Percentiles rank a stretch among this genome's conserved stretches.
These are phyloP conservation scores for Sarocladium strictum DNA, from an alignment of 2,329 filamentous ascomycete species.

Conservation along the genomic window DNA sequence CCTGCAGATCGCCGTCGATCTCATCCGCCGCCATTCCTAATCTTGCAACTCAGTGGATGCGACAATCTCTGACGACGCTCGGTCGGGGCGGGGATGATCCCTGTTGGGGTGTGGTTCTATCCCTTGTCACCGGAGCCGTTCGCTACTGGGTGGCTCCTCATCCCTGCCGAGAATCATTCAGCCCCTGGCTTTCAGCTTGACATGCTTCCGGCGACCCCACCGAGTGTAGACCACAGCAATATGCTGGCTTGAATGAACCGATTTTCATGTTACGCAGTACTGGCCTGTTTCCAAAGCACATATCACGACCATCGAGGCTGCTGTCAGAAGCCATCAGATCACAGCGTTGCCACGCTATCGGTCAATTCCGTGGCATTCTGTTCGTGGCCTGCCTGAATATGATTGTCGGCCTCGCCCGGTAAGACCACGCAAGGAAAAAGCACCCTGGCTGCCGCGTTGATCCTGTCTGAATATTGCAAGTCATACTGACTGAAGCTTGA, in stretches of 20 bases:
- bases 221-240: not conserved
- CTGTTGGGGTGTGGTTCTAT: constrained; percentile 1
- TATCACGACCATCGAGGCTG: not conserved
- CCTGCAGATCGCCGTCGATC: constrained; percentile 21
- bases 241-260: not conserved
- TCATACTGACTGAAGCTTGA: no score
- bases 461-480: no score
- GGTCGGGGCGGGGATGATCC: not conserved
- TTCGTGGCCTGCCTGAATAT: no score
- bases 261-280: not conserved
- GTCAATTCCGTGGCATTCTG: no score
- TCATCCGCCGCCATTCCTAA: constrained; percentile 10
- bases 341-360: not conserved
- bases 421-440: not conserved
- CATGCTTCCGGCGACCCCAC: constrained; percentile 4
- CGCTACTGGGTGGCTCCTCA: not conserved
- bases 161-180: constrained; percentile 6
- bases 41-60: not conserved
- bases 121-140: constrained; percentile 2
- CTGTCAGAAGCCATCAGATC: not conserved
- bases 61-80: constrained; percentile 1
- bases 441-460: no score
- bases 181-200: constrained; percentile 7
- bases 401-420: no score
- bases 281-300: not conserved